These are phyloP conservation scores for Furcasterigmium furcatum DNA, from an alignment of 2,329 filamentous ascomycete species.

Conservation along the genomic window DNA sequence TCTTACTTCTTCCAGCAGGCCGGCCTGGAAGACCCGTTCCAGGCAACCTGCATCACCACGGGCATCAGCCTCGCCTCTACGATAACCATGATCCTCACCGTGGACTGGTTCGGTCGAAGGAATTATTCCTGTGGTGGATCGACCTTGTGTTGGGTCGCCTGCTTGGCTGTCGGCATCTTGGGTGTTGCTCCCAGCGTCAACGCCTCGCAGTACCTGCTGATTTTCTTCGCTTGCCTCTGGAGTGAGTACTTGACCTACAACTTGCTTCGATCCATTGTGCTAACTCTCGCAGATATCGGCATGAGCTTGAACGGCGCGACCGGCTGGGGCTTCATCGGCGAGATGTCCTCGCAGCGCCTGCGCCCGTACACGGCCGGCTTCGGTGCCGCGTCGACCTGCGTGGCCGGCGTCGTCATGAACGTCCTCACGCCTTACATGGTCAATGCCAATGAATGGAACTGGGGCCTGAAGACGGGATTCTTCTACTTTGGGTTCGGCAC, in stretches of 20 bases:
- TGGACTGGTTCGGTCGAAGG: conserved; percentile 13
- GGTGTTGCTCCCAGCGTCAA: conserved; percentile 10
- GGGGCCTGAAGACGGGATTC: conserved; percentile 26
- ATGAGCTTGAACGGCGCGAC: conserved; percentile 19
- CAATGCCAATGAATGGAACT: conserved; percentile 24
- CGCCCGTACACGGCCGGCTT: conserved; percentile 26
- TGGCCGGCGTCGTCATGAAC: conserved; percentile 15
- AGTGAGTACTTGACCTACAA: conserved; percentile 17
- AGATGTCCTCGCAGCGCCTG: conserved; percentile 30
- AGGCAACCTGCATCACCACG: conserved; percentile 16
- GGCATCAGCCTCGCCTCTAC: conserved; percentile 15
- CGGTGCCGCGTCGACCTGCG: conserved; percentile 19
- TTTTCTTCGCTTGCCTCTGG: conserved; percentile 18
- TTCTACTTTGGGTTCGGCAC: conserved; percentile 22
- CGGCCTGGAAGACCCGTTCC: conserved; percentile 20
- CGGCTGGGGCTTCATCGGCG: conserved; percentile 25
- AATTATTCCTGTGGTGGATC: conserved; percentile 12
- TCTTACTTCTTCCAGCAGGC: conserved; percentile 30
- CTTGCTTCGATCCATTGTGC: background rate
- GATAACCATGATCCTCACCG: conserved; percentile 11
- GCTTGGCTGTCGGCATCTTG: conserved; percentile 14
- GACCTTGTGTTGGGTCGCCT: conserved; percentile 11
- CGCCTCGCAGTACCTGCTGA: conserved; percentile 12
- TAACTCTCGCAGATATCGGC: conserved; percentile 13
- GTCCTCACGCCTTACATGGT: conserved; percentile 26